A percentile compares a stretch with the other conserved stretches of the same genome.
phyloP scores from a whole-genome alignment of 176 grass and related monocot genomes.

The Urochloa ruziziensis region DNA sequence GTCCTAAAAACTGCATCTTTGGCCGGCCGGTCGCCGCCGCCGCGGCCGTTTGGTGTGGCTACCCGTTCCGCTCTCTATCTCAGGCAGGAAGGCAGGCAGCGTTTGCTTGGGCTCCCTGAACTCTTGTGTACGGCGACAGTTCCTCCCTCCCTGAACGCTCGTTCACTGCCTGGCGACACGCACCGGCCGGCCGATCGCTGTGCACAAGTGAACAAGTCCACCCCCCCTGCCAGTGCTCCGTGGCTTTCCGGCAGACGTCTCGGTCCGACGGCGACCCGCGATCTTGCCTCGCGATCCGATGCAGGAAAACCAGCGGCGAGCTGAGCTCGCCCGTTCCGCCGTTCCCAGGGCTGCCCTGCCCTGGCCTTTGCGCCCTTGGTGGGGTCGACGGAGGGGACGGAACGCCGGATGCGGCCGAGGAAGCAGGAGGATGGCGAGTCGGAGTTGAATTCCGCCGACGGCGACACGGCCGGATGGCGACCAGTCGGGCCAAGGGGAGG shows the following conservation, averaged over 20 bases:
- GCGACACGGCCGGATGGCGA: not conserved
- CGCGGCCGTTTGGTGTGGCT: too few relatives aligned
- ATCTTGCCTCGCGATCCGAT: constrained; percentile 14
- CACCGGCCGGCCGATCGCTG: too few relatives aligned
- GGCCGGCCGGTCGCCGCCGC: not conserved
- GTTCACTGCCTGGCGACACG: too few relatives aligned
- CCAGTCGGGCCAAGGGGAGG: not conserved
- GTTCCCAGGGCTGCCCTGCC: not conserved
- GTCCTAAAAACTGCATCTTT: constrained; percentile 32
- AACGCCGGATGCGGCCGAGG: not conserved
- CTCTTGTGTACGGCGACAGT: constrained; percentile 23
- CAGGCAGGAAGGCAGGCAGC: not conserved
- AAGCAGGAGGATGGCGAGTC: not conserved
- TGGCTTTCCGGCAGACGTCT: not conserved
- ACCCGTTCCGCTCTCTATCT: too few relatives aligned
- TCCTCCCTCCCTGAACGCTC: not conserved
- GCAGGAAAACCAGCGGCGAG: too few relatives aligned
- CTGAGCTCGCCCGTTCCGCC: not conserved
- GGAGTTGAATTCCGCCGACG: not conserved
- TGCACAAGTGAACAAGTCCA: too few relatives aligned
- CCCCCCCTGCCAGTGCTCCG: too few relatives aligned
- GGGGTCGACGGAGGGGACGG: too few relatives aligned
- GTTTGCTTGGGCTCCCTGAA: constrained; percentile 25
- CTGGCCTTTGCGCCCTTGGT: not conserved
- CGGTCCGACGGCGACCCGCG: not conserved